These are phyloP conservation scores for Zymoseptoria passerinii DNA, from an alignment of 2,329 filamentous ascomycete genomes.

Conservation along the genomic window DNA sequence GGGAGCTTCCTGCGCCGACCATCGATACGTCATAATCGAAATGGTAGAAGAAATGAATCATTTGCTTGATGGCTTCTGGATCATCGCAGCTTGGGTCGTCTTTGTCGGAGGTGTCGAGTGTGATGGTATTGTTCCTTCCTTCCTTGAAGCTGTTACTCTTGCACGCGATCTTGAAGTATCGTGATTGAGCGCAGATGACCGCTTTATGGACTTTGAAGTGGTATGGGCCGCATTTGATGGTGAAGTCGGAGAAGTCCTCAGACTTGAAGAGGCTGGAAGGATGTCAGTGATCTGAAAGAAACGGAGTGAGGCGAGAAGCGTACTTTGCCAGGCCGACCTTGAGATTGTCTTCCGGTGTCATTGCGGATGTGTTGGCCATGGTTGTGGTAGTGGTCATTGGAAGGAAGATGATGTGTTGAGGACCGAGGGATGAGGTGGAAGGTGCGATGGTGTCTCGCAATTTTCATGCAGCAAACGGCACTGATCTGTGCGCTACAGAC, in stretches of 20 bases:
- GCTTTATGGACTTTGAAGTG: constrained; percentile 16
- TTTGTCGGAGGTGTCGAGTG: constrained; percentile 9
- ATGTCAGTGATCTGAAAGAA: not conserved
- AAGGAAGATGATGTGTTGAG: no score
- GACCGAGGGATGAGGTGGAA: no score
- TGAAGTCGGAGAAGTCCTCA: constrained; percentile 13
- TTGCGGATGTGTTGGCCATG: not conserved
- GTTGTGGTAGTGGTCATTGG: no score
- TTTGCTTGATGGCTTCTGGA: constrained; percentile 19
- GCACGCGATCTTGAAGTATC: constrained; percentile 12
- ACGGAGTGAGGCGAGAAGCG: not conserved
- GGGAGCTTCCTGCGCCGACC: no score
- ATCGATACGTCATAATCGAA: no score
- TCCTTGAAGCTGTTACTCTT: constrained; percentile 6
- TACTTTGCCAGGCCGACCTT: not conserved
- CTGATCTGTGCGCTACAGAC: no score
- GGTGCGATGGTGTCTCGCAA: no score
- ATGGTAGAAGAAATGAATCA: constrained; percentile 24
- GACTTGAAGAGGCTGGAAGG: not conserved
- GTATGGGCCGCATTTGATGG: constrained; percentile 14
- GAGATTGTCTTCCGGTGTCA: not conserved
- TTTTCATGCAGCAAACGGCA: no score
- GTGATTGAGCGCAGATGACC: constrained; percentile 17
- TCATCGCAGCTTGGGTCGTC: constrained; percentile 16
- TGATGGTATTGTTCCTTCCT: constrained; percentile 9